phyloP scores from a whole-genome alignment of 768 basidiomycete species.

The Agaricus bisporus region DNA sequence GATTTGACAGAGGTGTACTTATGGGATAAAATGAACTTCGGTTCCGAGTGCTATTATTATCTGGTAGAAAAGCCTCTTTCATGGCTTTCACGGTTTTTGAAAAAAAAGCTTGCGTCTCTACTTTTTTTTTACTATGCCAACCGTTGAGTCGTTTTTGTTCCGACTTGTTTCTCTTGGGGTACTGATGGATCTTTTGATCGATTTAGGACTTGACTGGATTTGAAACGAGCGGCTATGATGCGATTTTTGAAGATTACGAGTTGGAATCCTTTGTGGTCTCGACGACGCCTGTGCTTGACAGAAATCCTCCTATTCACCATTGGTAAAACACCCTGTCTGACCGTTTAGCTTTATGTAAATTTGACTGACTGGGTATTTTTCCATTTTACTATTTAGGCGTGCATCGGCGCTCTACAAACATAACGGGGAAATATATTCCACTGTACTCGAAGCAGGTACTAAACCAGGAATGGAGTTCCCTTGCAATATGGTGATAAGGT shows the following conservation, averaged over 20 bases:
- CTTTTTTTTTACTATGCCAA: too few species aligned
- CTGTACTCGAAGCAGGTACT: background rate
- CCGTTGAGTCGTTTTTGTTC: too few species aligned
- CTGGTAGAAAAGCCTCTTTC: too few species aligned
- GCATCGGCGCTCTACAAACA: background rate
- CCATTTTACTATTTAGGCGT: background rate
- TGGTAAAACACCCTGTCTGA: background rate
- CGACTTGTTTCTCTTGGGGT: too few species aligned
- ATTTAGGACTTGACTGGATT: background rate
- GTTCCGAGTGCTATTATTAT: too few species aligned
- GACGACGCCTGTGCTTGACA: background rate
- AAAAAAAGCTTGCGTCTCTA: too few species aligned
- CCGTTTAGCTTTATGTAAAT: background rate
- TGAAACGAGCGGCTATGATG: background rate
- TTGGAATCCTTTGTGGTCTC: background rate
- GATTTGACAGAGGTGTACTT: too few species aligned
- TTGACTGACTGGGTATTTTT: background rate
- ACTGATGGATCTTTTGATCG: background rate
- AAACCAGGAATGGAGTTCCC: background rate
- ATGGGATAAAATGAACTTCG: too few species aligned
- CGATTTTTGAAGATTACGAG: background rate
- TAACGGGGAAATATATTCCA: background rate
- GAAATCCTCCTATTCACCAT: background rate
- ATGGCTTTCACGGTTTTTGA: too few species aligned
- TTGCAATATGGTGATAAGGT: background rate